Evolutionary conservation across 306 rosid genomes (phyloP).

Genomic region (Trifolium fragiferum): DNA sequence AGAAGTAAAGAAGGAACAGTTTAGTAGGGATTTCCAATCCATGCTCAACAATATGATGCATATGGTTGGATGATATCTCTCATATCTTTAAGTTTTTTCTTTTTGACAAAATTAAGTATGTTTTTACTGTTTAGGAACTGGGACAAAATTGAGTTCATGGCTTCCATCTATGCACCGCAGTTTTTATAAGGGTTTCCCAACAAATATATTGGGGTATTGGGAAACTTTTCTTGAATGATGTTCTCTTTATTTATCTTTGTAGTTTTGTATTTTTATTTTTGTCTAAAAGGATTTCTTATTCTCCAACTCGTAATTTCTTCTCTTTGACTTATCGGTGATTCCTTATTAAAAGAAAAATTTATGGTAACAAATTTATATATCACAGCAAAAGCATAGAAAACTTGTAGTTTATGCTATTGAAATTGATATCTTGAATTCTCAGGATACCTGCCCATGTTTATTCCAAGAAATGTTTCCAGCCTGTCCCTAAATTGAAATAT

Average conservation of each 20-base stretch:
- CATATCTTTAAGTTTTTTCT: conserved; percentile 9
- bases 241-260: conserved; percentile 5
- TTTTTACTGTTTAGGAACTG: conserved; percentile 5
- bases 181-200: conserved; percentile 4
- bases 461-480: conserved; percentile 92
- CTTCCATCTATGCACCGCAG: background rate
- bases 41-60: background rate
- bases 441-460: conserved; percentile 96
- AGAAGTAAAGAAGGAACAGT: conserved; percentile 12
- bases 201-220: conserved; percentile 14
- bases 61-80: conserved; percentile 11
- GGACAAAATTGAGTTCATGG: conserved; percentile 24
- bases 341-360: conserved; percentile 5
- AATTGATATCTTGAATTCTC: conserved; percentile 35
- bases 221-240: conserved; percentile 1
- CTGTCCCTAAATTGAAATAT: conserved; percentile 83
- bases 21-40: conserved; percentile 23
- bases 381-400: conserved; percentile 13
- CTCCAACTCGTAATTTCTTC: conserved; percentile 27
- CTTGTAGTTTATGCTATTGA: conserved; percentile 1
- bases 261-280: background rate
- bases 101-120: background rate
- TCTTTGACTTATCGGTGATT: conserved; percentile 23
- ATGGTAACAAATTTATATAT: background rate
- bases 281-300: conserved; percentile 21